Evolutionary conservation across 306 rosid genomes (phyloP).

Genomic region (Parietaria judaica): DNA sequence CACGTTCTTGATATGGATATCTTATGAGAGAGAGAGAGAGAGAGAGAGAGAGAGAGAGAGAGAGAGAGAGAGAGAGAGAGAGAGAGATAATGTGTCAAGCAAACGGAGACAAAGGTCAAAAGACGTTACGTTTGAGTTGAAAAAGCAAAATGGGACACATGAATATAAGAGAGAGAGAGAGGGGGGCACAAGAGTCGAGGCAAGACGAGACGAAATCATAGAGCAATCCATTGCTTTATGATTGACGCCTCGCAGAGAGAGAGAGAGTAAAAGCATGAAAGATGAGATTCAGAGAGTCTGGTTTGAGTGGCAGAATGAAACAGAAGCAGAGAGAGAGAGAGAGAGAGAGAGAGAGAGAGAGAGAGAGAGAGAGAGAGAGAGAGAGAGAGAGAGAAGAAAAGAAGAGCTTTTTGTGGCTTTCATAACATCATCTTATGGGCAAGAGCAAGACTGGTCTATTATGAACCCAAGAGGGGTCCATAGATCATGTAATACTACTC

Average conservation of each 20-base stretch:
- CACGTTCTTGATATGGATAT: no score
- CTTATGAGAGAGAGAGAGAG: no score
- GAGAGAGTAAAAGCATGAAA: background rate
- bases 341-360: background rate
- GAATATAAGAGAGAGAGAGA: background rate
- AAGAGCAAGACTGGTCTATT: background rate
- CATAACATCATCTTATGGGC: conserved; percentile 2
- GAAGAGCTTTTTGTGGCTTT: conserved; percentile 3
- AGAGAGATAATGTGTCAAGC: background rate
- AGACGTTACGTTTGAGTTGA: conserved; percentile 1
- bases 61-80: background rate
- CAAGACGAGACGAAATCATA: conserved; percentile 8
- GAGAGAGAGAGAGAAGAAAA: background rate
- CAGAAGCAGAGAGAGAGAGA: background rate
- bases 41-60: background rate
- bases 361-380: no score
- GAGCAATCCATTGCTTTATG: conserved; percentile 17
- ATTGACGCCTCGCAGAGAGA: conserved; percentile 12
- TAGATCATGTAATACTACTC: background rate
- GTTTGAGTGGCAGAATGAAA: background rate
- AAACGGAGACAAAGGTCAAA: conserved; percentile 9
- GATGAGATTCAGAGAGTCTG: background rate
- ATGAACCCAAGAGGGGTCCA: background rate
- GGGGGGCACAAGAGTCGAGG: conserved; percentile 7
- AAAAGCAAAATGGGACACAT: conserved; percentile 6